These are phyloP conservation scores for Gyrodon lividus DNA, from an alignment of 768 basidiomycete species.

Conservation along the genomic window DNA sequence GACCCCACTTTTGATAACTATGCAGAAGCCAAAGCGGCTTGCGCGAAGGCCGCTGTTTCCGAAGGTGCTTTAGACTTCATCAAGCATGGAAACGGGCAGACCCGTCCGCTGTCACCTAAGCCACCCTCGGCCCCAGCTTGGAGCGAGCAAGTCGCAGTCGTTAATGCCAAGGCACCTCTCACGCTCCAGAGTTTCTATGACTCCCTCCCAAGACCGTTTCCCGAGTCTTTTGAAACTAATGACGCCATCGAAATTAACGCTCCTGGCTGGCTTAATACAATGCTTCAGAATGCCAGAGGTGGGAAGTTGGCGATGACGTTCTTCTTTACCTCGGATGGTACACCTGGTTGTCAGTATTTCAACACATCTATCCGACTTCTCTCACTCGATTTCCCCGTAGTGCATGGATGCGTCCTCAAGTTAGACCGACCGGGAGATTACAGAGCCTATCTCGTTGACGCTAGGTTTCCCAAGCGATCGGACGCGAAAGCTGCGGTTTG, in stretches of 20 bases:
- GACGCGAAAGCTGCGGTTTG: slow-evolving; percentile 74
- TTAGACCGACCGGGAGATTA: slow-evolving; percentile 51
- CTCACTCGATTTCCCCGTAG: slow-evolving; percentile 29
- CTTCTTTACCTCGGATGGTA: slow-evolving; percentile 43
- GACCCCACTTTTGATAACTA: slow-evolving; percentile 41
- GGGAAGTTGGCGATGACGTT: slow-evolving; percentile 43
- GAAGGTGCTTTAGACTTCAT: slow-evolving; percentile 62
- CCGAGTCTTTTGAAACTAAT: slow-evolving; percentile 48
- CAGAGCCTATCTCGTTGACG: slow-evolving; percentile 62
- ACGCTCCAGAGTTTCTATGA: slow-evolving; percentile 61
- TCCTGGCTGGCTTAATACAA: slow-evolving; percentile 50
- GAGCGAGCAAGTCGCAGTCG: slow-evolving; percentile 4
- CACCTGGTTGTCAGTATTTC: slow-evolving; percentile 42
- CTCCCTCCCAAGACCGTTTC: slow-evolving; percentile 63
- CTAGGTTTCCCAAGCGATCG: slow-evolving; percentile 53
- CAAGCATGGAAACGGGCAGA: slow-evolving; percentile 52
- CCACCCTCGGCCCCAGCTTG: slow-evolving; percentile 1
- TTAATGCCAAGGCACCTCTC: slow-evolving; percentile 23
- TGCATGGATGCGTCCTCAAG: slow-evolving; percentile 63
- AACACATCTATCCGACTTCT: background rate
- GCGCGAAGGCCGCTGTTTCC: slow-evolving; percentile 51
- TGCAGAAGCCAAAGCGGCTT: slow-evolving; percentile 48
- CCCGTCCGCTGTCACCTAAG: slow-evolving; percentile 31
- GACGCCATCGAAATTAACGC: slow-evolving; percentile 53
- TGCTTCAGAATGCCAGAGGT: slow-evolving; percentile 53